Conservation (phyloP, 805 yeast genomes). For the Candida maltosa region DNA sequence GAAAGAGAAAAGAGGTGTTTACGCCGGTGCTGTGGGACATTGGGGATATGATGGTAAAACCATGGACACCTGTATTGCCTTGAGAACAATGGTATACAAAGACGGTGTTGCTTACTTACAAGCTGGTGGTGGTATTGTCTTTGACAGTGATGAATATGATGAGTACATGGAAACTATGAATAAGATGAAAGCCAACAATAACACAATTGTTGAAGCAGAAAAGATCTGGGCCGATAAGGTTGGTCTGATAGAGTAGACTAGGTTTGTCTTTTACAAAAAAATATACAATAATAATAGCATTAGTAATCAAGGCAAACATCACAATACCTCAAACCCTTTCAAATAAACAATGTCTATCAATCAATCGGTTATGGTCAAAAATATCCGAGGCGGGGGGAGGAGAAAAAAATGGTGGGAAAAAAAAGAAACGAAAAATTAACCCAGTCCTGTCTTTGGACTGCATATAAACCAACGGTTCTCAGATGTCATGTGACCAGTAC, state of each 20-base stretch:
- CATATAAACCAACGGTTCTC: not conserved
- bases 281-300: no score
- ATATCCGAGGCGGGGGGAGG: no score
- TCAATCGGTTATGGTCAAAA: no score
- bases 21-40: conserved; percentile 98
- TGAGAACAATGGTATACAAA: conserved; percentile 94
- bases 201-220: conserved; percentile 92
- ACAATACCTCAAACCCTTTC: no score
- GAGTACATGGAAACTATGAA: conserved; percentile 96
- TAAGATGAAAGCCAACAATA: conserved; percentile 91
- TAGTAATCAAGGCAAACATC: no score
- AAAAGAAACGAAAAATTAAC: no score
- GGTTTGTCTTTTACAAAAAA: no score
- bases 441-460: no score
- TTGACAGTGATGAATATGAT: conserved; percentile 90
- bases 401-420: no score
- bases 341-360: no score
- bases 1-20: conserved; percentile 89
- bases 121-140: conserved; percentile 99
- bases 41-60: conserved; percentile 95
- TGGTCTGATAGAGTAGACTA: conserved; percentile 10
- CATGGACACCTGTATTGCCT: conserved; percentile 97
- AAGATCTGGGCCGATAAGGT: conserved; percentile 58
- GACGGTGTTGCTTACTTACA: conserved; percentile 89
- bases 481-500: not conserved